Evolutionary conservation across 129 eudicot species (phyloP).

Genomic region (Pulicaria dysenterica): DNA sequence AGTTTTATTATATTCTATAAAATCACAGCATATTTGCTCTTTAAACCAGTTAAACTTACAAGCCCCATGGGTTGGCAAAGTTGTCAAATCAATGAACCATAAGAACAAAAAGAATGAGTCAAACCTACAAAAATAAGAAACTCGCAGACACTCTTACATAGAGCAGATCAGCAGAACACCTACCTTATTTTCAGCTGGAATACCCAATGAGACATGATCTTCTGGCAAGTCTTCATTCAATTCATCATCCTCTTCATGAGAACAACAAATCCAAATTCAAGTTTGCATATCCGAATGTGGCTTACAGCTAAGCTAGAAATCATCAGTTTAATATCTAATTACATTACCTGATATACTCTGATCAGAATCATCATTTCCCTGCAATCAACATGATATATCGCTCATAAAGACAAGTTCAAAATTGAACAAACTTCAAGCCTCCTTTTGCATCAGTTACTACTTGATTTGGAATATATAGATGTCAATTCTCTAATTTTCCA

Average conservation of each 20-base stretch:
- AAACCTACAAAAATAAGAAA: too few relatives aligned
- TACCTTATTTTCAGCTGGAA: constrained; percentile 48
- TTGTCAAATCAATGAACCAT: too few relatives aligned
- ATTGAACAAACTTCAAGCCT: neutral
- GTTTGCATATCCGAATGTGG: neutral
- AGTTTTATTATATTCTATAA: neutral
- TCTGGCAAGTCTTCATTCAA: constrained; percentile 34
- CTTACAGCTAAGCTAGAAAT: neutral
- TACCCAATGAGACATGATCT: constrained; percentile 49
- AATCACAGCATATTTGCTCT: neutral
- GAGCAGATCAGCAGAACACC: constrained; percentile 1
- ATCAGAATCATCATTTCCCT: constrained; percentile 63
- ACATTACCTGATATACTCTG: constrained; percentile 78
- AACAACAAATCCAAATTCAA: constrained; percentile 16
- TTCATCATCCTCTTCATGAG: constrained; percentile 55
- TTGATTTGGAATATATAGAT: neutral
- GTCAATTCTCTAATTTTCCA: neutral
- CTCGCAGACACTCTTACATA: neutral
- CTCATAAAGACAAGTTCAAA: constrained; percentile 1
- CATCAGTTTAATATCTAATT: neutral
- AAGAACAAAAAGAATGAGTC: neutral
- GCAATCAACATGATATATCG: constrained; percentile 23
- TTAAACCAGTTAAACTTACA: constrained; percentile 5
- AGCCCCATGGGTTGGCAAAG: neutral
- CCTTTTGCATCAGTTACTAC: neutral